Base-by-base conservation (phyloP, 352 stramenopile genomes). In the Globisporangium middletonii region DNA sequence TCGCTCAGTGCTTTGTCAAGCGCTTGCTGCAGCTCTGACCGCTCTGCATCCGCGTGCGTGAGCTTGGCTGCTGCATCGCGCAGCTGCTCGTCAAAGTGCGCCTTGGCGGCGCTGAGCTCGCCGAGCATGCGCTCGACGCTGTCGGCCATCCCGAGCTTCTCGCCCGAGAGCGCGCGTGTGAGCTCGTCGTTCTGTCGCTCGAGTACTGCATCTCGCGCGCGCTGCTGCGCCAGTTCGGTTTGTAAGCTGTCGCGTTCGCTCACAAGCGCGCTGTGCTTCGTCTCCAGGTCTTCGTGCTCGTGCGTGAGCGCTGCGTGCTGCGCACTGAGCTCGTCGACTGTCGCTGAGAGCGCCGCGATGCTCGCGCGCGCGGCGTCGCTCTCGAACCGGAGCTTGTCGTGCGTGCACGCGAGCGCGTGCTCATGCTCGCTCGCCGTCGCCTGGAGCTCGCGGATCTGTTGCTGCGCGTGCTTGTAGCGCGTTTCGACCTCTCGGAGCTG, bases 381-480 rank as follows among this genome's bases (percentile, higher is more conserved):
- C 44, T 64, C 51, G 26, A 63, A 42, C 15, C 16, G 50, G 4
- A 63, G 26, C 57, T 63, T 47, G 43, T 63, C 50, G 42, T 63
- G 57, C 0, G 50, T 50, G 18, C 57, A 58, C 4, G 50, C 50
- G 11, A 61, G 46, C 11, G 53, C 19, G 46, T 56, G 37, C 27
- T 61, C 46, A 5, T 53, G 50, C 48, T 65, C 33, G 3, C n/a
- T 13, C 4, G 57, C n/a, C 13, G 23, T 63, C n/a, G n/a, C 28
- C 2, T 33, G 30, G 48, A 61, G 60, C 37, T 67, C 55, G 12
- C 44, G 4, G 19, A 59, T 58, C 6, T 63, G 8, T 12, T 28
- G 37, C 38, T 46, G 42, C 2, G 60, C 41, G 15, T 15, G n/a
- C 27, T 30, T 49, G 18, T 46, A 50, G 18, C 4, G 35, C 38